Conservation (phyloP, 163 green algal species). For the Scenedesmus sp. region DNA sequence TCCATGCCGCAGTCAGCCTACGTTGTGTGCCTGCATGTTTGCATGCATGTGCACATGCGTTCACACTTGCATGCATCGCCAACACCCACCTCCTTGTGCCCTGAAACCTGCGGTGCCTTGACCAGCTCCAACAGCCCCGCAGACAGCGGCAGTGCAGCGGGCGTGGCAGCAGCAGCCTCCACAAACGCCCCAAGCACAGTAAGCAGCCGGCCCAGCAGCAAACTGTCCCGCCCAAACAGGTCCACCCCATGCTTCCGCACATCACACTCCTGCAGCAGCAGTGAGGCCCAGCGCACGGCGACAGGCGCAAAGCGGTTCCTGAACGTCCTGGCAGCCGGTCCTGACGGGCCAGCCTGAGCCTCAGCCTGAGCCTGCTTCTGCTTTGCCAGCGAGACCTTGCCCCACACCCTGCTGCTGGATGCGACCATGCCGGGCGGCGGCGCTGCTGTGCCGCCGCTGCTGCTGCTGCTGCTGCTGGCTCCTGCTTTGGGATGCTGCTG, state of each 20-base stretch:
- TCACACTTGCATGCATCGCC: no score
- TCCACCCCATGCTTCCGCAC: conserved; percentile 82
- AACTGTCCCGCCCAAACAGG: conserved; percentile 82
- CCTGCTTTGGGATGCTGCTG: neutral
- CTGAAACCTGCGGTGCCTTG: conserved; percentile 61
- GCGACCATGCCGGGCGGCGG: conserved; percentile 9
- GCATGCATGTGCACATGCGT: no score
- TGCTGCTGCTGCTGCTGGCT: conserved; percentile 17
- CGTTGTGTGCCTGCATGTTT: no score
- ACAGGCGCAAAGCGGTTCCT: conserved; percentile 77
- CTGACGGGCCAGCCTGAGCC: neutral
- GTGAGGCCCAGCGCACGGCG: conserved; percentile 80
- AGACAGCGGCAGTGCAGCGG: conserved; percentile 66
- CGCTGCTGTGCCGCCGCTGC: neutral
- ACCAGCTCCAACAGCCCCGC: conserved; percentile 83
- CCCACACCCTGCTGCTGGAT: conserved; percentile 50
- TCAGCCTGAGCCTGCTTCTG: conserved; percentile 11
- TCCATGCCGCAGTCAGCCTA: no score
- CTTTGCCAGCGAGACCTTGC: conserved; percentile 28
- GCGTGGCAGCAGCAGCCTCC: conserved; percentile 60
- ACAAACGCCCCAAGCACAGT: conserved; percentile 78
- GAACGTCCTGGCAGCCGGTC: conserved; percentile 15
- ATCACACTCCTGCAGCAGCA: conserved; percentile 75
- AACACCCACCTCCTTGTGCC: conserved; percentile 58
- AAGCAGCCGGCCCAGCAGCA: conserved; percentile 84